A percentile compares a stretch with the other conserved stretches of the same genome.
Conservation (phyloP, 495 filamentous ascomycete species). For the Diplogelasinospora grovesii region DNA sequence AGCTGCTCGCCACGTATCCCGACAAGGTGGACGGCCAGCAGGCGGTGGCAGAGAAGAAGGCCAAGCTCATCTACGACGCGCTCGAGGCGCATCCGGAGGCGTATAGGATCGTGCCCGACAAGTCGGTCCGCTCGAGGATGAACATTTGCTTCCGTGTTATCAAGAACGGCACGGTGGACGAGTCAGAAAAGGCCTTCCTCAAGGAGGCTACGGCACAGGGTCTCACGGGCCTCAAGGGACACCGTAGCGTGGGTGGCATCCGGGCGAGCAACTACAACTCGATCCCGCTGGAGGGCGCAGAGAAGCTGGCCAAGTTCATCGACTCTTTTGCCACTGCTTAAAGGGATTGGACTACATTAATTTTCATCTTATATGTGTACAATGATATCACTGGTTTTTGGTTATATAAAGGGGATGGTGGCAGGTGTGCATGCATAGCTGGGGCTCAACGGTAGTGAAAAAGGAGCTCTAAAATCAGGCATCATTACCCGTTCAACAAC, state of each 20-base stretch:
- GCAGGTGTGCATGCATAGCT: too few relatives aligned
- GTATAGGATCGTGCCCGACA: slow-evolving; percentile 69
- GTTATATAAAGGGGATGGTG: too few relatives aligned
- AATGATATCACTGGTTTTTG: too few relatives aligned
- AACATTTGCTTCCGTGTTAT: slow-evolving; percentile 83
- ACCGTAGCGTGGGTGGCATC: slow-evolving; percentile 72
- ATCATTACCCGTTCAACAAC: too few relatives aligned
- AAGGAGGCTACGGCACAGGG: slow-evolving; percentile 56
- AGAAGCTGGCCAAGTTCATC: slow-evolving; percentile 55
- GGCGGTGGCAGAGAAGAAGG: slow-evolving; percentile 62
- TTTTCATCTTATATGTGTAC: too few relatives aligned
- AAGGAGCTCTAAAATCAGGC: too few relatives aligned
- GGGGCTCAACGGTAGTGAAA: too few relatives aligned
- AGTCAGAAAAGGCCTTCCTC: slow-evolving; percentile 69
- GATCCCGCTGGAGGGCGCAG: slow-evolving; percentile 48
- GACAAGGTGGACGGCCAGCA: slow-evolving; percentile 67
- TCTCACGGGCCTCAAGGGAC: slow-evolving; percentile 71
- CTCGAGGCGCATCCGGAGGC: slow-evolving; percentile 64
- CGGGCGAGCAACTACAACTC: slow-evolving; percentile 61
- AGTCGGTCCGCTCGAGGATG: slow-evolving; percentile 71
- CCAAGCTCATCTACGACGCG: slow-evolving; percentile 62
- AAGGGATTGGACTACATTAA: too few relatives aligned
- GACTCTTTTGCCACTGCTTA: slow-evolving; percentile 45
- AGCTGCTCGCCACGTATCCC: slow-evolving; percentile 51
- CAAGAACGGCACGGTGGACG: slow-evolving; percentile 51